Evolutionary conservation across 495 filamentous ascomycete genomes (phyloP), one percentile per base, ranked within the genome.

Genomic region (Podospora appendiculata): DNA sequence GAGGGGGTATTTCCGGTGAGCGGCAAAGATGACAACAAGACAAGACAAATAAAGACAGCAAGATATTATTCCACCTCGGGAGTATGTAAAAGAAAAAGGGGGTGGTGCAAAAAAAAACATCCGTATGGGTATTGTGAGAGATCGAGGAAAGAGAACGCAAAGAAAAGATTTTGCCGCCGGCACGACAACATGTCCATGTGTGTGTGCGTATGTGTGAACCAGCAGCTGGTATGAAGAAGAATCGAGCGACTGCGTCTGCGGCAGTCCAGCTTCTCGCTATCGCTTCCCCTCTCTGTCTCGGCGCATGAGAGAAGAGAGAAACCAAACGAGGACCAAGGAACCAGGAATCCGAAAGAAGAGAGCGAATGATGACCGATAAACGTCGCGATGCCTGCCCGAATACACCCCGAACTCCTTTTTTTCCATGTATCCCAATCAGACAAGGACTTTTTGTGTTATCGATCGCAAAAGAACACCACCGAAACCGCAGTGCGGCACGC

Each of bases 341-440:
- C 25, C 25, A 46, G 35, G 5, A 53, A 46, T 14, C 19, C 32
- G 52, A 52, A 46, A 33, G 41, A 9, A 42, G 41, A 53, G 10
- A 45, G 48, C 18, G 49, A 45, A 41, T 47, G 47, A 62, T 56
- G 58, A 52, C 43, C 48, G 54, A 52, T 35, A 51, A 55, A 58
- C 42, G 42, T 49, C 55, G 49, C 56, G 39, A 39, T 47, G 45
- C 45, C 53, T 41, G 41, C 50, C 52, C 16, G 44, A 46, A 41
- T 51, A 53, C 49, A 53, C 49, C 49, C 25, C 19, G 45, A 60
- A 63, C 58, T 53, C 58, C 58, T 48, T 43, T 17, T 14, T 14
- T 36, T 57, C 48, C 58, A 51, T 39, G 43, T 41, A 49, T 47
- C 35, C 45, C 43, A 52, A 35, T 19, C 49, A 48, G 13, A 45